A percentile compares a stretch with the other conserved stretches of the same genome.
These are phyloP conservation scores for Botryotinia convoluta DNA, from an alignment of 2,329 filamentous ascomycete species.

Conservation along the genomic window DNA sequence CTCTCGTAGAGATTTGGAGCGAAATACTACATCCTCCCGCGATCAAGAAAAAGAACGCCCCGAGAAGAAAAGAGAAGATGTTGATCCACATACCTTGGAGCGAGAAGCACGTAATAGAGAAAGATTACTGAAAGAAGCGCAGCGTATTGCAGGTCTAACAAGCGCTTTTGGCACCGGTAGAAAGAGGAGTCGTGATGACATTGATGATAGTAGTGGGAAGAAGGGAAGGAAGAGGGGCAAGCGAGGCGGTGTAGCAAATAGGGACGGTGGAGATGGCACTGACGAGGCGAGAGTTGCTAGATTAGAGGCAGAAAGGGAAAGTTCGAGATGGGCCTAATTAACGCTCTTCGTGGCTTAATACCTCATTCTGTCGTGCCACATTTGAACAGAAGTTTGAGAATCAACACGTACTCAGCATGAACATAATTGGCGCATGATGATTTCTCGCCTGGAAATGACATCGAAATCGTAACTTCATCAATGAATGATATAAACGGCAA, in stretches of 20 bases:
- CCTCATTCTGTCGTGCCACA: no score
- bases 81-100: constrained; percentile 58
- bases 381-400: not conserved
- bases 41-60: constrained; percentile 20
- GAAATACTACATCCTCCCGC: constrained; percentile 15
- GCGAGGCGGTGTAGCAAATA: constrained; percentile 27
- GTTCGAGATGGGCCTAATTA: constrained; percentile 37
- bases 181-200: constrained; percentile 50
- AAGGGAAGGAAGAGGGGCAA: constrained; percentile 47
- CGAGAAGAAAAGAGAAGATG: constrained; percentile 25
- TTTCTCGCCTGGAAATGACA: not conserved
- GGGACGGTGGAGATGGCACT: constrained; percentile 31
- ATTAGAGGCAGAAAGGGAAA: constrained; percentile 59
- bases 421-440: not conserved
- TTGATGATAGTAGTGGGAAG: constrained; percentile 40
- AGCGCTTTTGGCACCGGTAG: constrained; percentile 36
- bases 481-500: not conserved
- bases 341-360: not conserved
- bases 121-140: constrained; percentile 65
- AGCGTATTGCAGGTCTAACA: constrained; percentile 57
- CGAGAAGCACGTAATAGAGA: constrained; percentile 65
- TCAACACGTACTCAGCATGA: not conserved
- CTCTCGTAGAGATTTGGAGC: constrained; percentile 42
- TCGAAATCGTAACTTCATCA: not conserved
- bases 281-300: constrained; percentile 41